phyloP scores from a whole-genome alignment of 352 stramenopile genomes.

The Thalassiosira sp. region DNA sequence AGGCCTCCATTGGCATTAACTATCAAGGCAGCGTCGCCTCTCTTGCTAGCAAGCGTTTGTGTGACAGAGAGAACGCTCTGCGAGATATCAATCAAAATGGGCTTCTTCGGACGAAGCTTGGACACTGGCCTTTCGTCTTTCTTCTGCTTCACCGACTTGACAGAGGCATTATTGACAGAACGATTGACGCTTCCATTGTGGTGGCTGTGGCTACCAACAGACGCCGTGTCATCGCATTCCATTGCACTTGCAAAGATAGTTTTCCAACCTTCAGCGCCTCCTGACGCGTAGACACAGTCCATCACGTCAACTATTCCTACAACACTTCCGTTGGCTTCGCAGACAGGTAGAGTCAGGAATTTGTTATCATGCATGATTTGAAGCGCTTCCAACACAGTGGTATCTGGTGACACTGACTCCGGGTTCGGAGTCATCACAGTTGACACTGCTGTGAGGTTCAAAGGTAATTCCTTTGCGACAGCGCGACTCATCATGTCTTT shows the following conservation, averaged over 20 bases:
- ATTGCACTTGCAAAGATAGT: slow-evolving; percentile 78
- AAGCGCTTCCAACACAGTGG: slow-evolving; percentile 93
- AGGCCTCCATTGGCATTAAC: slow-evolving; percentile 88
- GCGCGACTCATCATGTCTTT: slow-evolving; percentile 95
- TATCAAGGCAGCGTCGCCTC: slow-evolving; percentile 87
- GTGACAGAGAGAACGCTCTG: slow-evolving; percentile 86
- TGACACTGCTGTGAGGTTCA: slow-evolving; percentile 92
- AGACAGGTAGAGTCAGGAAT: slow-evolving; percentile 96
- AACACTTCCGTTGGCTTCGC: slow-evolving; percentile 88
- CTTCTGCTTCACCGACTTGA: slow-evolving; percentile 10
- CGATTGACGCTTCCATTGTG: slow-evolving; percentile 22
- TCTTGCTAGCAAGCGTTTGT: slow-evolving; percentile 88
- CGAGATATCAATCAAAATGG: slow-evolving; percentile 87
- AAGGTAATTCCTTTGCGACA: slow-evolving; percentile 91
- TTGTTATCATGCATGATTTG: slow-evolving; percentile 99
- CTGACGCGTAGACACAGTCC: slow-evolving; percentile 89
- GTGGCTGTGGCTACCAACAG: slow-evolving; percentile 26
- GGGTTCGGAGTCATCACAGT: slow-evolving; percentile 98
- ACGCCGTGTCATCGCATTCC: slow-evolving; percentile 68
- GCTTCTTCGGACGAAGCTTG: slow-evolving; percentile 83
- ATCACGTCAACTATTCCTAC: slow-evolving; percentile 95
- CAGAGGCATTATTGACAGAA: no score
- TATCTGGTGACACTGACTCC: slow-evolving; percentile 91
- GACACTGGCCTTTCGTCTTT: slow-evolving; percentile 62
- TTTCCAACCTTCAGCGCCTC: slow-evolving; percentile 76